Conservation (phyloP, 2,329 filamentous ascomycete genomes). For the Fusarium lyarnte region DNA sequence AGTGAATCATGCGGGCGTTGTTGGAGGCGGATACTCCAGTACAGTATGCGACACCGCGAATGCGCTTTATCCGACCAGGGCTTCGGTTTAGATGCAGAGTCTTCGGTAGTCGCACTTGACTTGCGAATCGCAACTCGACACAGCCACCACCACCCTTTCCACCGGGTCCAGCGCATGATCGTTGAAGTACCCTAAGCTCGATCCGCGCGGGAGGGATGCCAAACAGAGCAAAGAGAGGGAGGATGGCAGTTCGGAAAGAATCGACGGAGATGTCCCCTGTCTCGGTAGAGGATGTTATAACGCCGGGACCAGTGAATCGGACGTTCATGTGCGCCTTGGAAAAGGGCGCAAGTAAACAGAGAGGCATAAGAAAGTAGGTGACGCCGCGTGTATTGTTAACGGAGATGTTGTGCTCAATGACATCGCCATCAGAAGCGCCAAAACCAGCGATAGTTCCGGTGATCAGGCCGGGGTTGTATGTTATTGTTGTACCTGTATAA, state of each 20-base stretch:
- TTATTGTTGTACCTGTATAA: slow-evolving; percentile 91
- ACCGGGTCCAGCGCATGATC: slow-evolving; percentile 79
- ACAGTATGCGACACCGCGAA: slow-evolving; percentile 92
- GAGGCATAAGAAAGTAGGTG: slow-evolving; percentile 89
- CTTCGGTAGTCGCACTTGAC: slow-evolving; percentile 92
- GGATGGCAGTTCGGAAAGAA: slow-evolving; percentile 89
- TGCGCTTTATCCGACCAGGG: slow-evolving; percentile 84
- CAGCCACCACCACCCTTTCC: slow-evolving; percentile 87
- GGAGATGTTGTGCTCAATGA: slow-evolving; percentile 84
- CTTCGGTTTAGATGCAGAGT: slow-evolving; percentile 87
- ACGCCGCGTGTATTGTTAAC: slow-evolving; percentile 81
- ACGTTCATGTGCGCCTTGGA: slow-evolving; percentile 92
- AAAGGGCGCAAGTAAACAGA: slow-evolving; percentile 92
- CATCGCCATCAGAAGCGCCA: slow-evolving; percentile 74
- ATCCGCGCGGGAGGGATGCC: slow-evolving; percentile 83
- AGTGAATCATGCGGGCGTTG: slow-evolving; percentile 94
- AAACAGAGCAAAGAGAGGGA: slow-evolving; percentile 90
- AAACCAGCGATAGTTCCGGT: slow-evolving; percentile 82
- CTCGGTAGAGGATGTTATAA: slow-evolving; percentile 88
- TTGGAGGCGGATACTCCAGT: slow-evolving; percentile 92
- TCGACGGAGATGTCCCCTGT: slow-evolving; percentile 90
- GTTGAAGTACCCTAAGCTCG: slow-evolving; percentile 82
- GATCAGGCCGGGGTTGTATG: slow-evolving; percentile 92
- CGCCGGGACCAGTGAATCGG: slow-evolving; percentile 87
- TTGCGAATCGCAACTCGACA: slow-evolving; percentile 93